These are phyloP conservation scores for Kondoa subrosea DNA, from an alignment of 768 basidiomycete species.

Conservation along the genomic window DNA sequence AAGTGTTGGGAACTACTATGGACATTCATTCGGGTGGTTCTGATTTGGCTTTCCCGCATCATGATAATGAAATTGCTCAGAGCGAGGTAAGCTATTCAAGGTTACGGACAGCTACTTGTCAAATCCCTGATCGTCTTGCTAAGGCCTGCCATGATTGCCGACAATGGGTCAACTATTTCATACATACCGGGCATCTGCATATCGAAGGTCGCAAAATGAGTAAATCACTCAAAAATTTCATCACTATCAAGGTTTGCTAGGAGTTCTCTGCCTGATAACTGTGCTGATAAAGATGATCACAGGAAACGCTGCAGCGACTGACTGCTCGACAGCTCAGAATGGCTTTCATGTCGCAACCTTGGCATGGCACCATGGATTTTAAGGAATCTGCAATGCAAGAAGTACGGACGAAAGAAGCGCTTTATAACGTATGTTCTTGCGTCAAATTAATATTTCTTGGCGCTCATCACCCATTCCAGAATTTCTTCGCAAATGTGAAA, in stretches of 20 bases:
- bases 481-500: conserved; percentile 79
- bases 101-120: background rate
- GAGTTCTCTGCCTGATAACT: background rate
- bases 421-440: conserved; percentile 50
- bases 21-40: conserved; percentile 96
- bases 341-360: conserved; percentile 74
- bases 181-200: conserved; percentile 94
- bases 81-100: conserved; percentile 47
- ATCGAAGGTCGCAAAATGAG: conserved; percentile 99
- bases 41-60: conserved; percentile 96
- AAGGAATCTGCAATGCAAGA: conserved; percentile 72
- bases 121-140: conserved; percentile 37
- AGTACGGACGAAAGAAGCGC: conserved; percentile 63
- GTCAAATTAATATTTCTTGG: background rate
- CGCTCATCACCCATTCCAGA: conserved; percentile 39
- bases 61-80: conserved; percentile 97
- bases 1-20: conserved; percentile 72
- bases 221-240: conserved; percentile 97
- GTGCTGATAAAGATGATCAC: background rate
- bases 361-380: conserved; percentile 89
- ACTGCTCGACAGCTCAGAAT: conserved; percentile 75
- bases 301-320: conserved; percentile 68
- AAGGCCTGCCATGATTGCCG: conserved; percentile 69
- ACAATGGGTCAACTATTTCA: conserved; percentile 96
- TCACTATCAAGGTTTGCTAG: conserved; percentile 52